Base-by-base conservation (phyloP, 371 early-diverging fungal species). In the Rhizopus stolonifer region DNA sequence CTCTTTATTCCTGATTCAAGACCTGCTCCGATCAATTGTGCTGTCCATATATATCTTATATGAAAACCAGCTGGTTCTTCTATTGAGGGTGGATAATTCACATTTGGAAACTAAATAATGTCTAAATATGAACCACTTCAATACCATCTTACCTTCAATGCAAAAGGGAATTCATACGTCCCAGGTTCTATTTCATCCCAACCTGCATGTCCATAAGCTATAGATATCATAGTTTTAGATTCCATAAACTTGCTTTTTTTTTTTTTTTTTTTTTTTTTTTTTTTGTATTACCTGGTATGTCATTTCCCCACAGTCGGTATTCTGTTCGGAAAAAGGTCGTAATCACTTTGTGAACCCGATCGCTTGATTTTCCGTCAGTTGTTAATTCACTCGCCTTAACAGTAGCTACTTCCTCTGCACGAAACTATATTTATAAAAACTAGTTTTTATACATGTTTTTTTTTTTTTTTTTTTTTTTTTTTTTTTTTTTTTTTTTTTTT, bases 131-230 rank as follows among this genome's bases (percentile, higher is more conserved):
- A 38, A 22, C 13, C 21, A 0, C 25, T 18, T n/a, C n/a, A n/a
- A n/a, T n/a, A n/a, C n/a, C n/a, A n/a, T n/a, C 8, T 44, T 63
- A 83, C 83, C 69, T 83, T 83, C 52, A 81, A 69, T 2, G 83
- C 81, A 64, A 83, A 83, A 6, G 81, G 80, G 47, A 72, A 83
- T 34, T 72, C 69, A 56, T 83, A 77, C 14, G 67, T 63, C 11
- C 83, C 81, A 1, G 76, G 48, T 4, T 75, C 70, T 40, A 83
- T 56, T 45, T 83, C 83, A 34, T 75, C 63, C 83, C 83, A 83
- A 13, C 70, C 71, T 25, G 77, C 42, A 46, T 80, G 77, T 42
- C 70, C 65, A 56, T 69, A 73, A n/a, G 69, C 74, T 70, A 46
- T 3, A 26, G 19, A 4, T 29, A 2, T 17, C n/a, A n/a, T n/a